phyloP scores from a whole-genome alignment of 2,329 filamentous ascomycete genomes.

The Pestalotiopsis sp. region DNA sequence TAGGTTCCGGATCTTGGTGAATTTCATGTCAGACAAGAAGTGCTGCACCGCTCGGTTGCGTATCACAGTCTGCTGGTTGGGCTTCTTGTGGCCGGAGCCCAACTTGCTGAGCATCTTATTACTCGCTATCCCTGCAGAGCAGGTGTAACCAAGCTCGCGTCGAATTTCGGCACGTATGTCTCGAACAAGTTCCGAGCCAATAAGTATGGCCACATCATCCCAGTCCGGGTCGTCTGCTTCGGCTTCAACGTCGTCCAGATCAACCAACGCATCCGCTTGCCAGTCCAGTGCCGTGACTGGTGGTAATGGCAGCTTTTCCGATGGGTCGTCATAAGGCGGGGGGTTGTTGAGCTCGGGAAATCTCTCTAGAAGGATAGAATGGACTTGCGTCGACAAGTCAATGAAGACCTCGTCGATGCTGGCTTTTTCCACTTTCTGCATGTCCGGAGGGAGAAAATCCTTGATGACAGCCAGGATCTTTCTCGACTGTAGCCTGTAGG shows the following conservation, averaged over 20 bases:
- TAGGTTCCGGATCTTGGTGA: constrained; percentile 93
- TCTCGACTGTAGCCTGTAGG: constrained; percentile 83
- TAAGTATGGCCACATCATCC: constrained; percentile 87
- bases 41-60: constrained; percentile 78
- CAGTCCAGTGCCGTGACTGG: constrained; percentile 74
- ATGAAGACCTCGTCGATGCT: constrained; percentile 95
- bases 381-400: constrained; percentile 84
- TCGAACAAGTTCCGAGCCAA: constrained; percentile 88
- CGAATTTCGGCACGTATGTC: constrained; percentile 71
- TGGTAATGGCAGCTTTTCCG: constrained; percentile 73
- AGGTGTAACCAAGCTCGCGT: constrained; percentile 80
- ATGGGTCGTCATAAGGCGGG: constrained; percentile 73
- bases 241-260: constrained; percentile 70
- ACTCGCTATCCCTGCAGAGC: constrained; percentile 82
- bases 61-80: constrained; percentile 92
- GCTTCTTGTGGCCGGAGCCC: constrained; percentile 89
- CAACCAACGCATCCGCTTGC: constrained; percentile 80
- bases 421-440: constrained; percentile 86
- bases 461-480: constrained; percentile 82
- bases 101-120: constrained; percentile 98
- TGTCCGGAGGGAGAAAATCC: constrained; percentile 64
- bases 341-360: constrained; percentile 73
- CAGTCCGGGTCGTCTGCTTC: constrained; percentile 88
- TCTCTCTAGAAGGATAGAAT: constrained; percentile 71
- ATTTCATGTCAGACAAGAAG: constrained; percentile 85